Evolutionary conservation across 179 eudicot species (phyloP).

Genomic region (Amaranthus tricolor): DNA sequence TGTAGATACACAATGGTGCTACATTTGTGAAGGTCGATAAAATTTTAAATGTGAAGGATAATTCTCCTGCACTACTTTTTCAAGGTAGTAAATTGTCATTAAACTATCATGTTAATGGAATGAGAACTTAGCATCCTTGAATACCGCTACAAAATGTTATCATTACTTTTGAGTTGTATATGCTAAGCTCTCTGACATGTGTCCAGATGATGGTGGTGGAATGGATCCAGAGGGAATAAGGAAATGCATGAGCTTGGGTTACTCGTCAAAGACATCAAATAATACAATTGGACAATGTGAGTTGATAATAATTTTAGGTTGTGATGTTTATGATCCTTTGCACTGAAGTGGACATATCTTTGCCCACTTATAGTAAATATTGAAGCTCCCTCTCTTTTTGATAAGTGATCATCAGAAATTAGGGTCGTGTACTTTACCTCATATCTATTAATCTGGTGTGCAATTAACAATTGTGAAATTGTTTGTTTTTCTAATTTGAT

Average conservation of each 20-base stretch:
- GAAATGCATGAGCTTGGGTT: slow-evolving; percentile 98
- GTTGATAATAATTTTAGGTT: slow-evolving; percentile 10
- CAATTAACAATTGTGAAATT: no score
- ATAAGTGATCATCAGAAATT: background rate
- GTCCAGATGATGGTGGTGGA: slow-evolving; percentile 95
- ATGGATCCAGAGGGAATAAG: slow-evolving; percentile 89
- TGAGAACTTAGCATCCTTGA: background rate
- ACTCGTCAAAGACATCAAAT: slow-evolving; percentile 84
- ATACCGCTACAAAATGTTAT: slow-evolving; percentile 2
- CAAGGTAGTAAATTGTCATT: slow-evolving; percentile 49
- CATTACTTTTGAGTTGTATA: slow-evolving; percentile 2
- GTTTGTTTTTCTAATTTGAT: no score
- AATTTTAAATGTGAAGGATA: slow-evolving; percentile 61
- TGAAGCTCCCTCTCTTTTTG: background rate
- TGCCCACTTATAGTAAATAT: background rate
- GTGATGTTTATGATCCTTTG: background rate
- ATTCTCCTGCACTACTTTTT: slow-evolving; percentile 85
- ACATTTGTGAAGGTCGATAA: slow-evolving; percentile 89
- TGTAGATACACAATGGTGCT: slow-evolving; percentile 81
- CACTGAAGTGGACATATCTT: background rate
- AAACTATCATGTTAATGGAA: slow-evolving; percentile 1
- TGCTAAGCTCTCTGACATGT: slow-evolving; percentile 19
- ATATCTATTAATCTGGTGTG: background rate
- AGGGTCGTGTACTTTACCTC: no score
- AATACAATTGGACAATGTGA: slow-evolving; percentile 94